Base-by-base conservation (phyloP, 164 flowering plant genomes). In the Dillenia turbinata region DNA sequence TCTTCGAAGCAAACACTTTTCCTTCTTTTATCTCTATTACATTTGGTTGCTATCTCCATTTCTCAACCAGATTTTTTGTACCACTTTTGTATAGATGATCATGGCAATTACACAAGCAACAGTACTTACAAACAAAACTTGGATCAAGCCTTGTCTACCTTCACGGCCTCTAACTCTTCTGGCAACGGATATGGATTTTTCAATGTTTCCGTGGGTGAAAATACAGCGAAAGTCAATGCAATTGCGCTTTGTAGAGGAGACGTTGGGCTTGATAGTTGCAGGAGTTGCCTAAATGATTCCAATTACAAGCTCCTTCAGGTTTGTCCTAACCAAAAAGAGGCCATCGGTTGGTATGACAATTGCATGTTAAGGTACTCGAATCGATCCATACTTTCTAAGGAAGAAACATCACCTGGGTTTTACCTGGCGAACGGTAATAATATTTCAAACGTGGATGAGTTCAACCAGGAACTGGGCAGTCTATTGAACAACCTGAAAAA, bases 291-390 rank as follows among this genome's bases (percentile, higher is more conserved):
- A 57, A 44, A 53, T 8, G 46, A 47, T 15, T 7, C 71, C 5
- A 15, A 19, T 1, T 10, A 5, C 22, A 33, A 52, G 5, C 13
- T 70, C 9, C 16, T 45, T 9, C 16, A 7, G 10, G 33, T 15
- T 3, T 74, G 78, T 46, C 57, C 66, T 1, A 53, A 46, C 9
- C 12, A 43, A 12, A 52, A 52, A 47, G 56, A 9, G 12, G 70
- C 65, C 1, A 6, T 45, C 3, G 59, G 73, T 0, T 78, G 81
- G 78, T 79, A 72, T 59, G 78, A 67, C 52, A 17, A 63, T 47
- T 74, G 78, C 59, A 22, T 61, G 52, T 5, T 77, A 1, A 63
- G 71, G 9, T 75, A 75, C 47, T 78, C 81, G 5, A 59, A 69
- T 44, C 6, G 33, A 9, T 24, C 54, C 8, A 15, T 69, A 44